A percentile compares a stretch with the other conserved stretches of the same genome.
These are phyloP conservation scores for Coniferiporia weirii DNA, from an alignment of 1,284 basidiomycete species.

Conservation along the genomic window DNA sequence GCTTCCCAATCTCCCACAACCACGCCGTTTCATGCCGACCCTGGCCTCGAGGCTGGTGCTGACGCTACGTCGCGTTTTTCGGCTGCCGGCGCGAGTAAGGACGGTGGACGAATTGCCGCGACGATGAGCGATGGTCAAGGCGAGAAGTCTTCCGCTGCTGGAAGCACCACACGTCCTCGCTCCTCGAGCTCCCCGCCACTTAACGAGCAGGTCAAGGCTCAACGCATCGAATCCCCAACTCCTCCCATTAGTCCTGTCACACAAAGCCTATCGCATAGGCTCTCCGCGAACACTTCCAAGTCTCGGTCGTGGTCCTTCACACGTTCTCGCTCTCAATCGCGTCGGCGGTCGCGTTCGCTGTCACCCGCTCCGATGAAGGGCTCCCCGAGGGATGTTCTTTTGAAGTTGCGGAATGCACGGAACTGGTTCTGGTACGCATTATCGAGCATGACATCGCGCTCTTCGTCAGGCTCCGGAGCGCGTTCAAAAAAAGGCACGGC, in stretches of 20 bases:
- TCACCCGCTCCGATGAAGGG: constrained; percentile 15
- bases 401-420: constrained; percentile 17
- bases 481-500: not conserved
- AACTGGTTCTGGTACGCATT: constrained; percentile 20
- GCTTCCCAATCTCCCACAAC: not conserved
- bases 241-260: not conserved
- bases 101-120: constrained; percentile 10
- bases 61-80: constrained; percentile 16
- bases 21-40: constrained; percentile 9
- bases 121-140: constrained; percentile 7
- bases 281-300: constrained; percentile 7
- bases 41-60: constrained; percentile 10
- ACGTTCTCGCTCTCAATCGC: constrained; percentile 13
- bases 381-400: constrained; percentile 16
- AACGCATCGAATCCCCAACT: constrained; percentile 10
- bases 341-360: constrained; percentile 16
- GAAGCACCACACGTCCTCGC: constrained; percentile 1
- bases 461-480: constrained; percentile 5
- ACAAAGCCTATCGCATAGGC: constrained; percentile 7
- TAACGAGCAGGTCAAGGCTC: constrained; percentile 3
- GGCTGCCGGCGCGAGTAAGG: constrained; percentile 12
- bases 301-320: constrained; percentile 17
- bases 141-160: not conserved
- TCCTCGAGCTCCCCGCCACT: constrained; percentile 5
- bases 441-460: constrained; percentile 15